These are phyloP conservation scores for Yamadazyma friedrichii DNA, from an alignment of 1,139 yeast genomes.

Conservation along the genomic window DNA sequence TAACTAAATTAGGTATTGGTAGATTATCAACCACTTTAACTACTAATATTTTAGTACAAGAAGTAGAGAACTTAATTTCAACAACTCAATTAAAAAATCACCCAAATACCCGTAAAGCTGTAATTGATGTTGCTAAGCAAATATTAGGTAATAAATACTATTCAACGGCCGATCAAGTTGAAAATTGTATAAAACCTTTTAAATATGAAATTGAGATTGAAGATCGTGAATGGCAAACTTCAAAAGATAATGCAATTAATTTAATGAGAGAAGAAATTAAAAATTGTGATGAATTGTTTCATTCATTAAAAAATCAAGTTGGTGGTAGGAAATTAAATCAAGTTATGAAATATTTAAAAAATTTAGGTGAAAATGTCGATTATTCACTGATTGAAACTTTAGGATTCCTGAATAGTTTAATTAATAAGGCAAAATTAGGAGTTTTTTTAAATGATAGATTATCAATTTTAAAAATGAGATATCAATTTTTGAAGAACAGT, in stretches of 20 bases:
- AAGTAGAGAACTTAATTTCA: slow-evolving; percentile 70
- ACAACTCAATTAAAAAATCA: slow-evolving; percentile 78
- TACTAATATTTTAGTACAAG: slow-evolving; percentile 75
- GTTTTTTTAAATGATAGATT: slow-evolving; percentile 76
- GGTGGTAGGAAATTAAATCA: slow-evolving; percentile 84
- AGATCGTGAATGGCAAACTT: slow-evolving; percentile 86
- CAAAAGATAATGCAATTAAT: slow-evolving; percentile 74
- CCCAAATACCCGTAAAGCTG: slow-evolving; percentile 78
- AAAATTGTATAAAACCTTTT: slow-evolving; percentile 95
- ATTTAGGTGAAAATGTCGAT: slow-evolving; percentile 46
- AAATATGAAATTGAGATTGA: slow-evolving; percentile 96
- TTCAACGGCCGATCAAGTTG: slow-evolving; percentile 97
- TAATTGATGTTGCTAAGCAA: slow-evolving; percentile 78
- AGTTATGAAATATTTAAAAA: slow-evolving; percentile 72
- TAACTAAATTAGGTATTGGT: slow-evolving; percentile 93
- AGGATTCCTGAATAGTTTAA: slow-evolving; percentile 71
- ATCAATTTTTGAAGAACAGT: slow-evolving; percentile 71
- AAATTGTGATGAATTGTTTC: slow-evolving; percentile 72
- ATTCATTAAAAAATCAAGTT: slow-evolving; percentile 62
- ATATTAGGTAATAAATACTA: slow-evolving; percentile 78
- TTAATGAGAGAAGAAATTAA: slow-evolving; percentile 79
- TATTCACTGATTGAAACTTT: slow-evolving; percentile 58
- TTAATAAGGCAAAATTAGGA: slow-evolving; percentile 81
- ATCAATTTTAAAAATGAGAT: slow-evolving; percentile 69
- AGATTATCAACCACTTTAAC: slow-evolving; percentile 81